Base-by-base conservation (phyloP, 768 basidiomycete genomes). In the Vishniacozyma victoriae region DNA sequence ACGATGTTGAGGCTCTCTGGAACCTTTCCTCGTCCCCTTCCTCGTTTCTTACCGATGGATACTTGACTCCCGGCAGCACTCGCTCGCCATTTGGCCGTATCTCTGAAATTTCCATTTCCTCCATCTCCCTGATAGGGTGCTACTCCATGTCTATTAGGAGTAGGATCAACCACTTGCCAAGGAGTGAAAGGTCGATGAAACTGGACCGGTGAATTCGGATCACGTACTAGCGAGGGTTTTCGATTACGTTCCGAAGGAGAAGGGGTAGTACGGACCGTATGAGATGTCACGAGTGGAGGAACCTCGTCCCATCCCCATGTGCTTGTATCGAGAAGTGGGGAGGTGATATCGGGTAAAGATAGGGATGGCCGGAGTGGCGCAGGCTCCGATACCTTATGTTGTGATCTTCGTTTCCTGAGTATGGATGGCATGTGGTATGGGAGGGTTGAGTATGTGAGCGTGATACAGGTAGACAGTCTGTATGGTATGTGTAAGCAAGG, bases 311-410 rank as follows among this genome's bases (percentile, higher is more conserved):
- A 62, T 35, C 50, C 9, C 29, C 29, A 52, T 43, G 48, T 50
- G n/a, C n/a, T n/a, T 1, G 55, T 38, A 40, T 62, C 58, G 18
- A 66, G 41, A n/a, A 62, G 50, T 16, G 60, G 60, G 15, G 60
- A 53, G 7, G 60, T 61, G 19, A 66, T 42, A 35, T 66, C 64
- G 5, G 64, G 64, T 35, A 66, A 38, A 14, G 64, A 66, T 19
- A 66, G 44, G 7, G 64, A 66, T 14, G 55, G 63, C 20, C 54
- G 33, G 27, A 62, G 46, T 14, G 29, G 9, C 9, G 9, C 9
- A 9, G 29, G n/a, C 9, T 9, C 9, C 9, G 29, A n/a, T 33
- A 33, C 9, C n/a, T 9, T 33, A 9, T 33, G 29, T 9, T 33
- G 29, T 9, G 29, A 33, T 9, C 29, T 9, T 33, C n/a, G 9